Evolutionary conservation across 2,329 filamentous ascomycete genomes (phyloP).

Genomic region (Epichloe sylvatica): DNA sequence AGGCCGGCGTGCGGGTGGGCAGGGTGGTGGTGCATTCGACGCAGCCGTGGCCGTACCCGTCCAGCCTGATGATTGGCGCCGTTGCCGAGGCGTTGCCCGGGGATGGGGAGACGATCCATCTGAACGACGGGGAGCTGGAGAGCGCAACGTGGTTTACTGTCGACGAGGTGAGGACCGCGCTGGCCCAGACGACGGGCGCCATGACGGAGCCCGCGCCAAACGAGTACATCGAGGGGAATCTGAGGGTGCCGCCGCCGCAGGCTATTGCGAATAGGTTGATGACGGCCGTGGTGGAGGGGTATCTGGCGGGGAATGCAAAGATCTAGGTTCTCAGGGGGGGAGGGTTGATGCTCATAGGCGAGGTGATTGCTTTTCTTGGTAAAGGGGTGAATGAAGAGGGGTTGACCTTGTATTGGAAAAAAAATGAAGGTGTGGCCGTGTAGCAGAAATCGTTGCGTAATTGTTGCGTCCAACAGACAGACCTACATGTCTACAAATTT

Average conservation of each 20-base stretch:
- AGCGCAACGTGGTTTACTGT: conserved; percentile 77
- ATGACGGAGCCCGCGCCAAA: conserved; percentile 50
- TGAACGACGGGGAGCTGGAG: conserved; percentile 87
- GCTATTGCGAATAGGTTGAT: conserved; percentile 90
- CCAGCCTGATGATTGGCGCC: conserved; percentile 74
- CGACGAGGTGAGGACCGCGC: conserved; percentile 64
- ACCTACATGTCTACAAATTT: conserved; percentile 21
- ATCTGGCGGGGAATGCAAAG: conserved; percentile 41
- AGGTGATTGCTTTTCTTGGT: too few relatives aligned
- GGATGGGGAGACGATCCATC: conserved; percentile 60
- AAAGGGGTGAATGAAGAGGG: too few relatives aligned
- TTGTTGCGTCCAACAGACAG: too few relatives aligned
- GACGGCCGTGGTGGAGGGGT: conserved; percentile 63
- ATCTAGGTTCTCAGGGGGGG: conserved; percentile 22
- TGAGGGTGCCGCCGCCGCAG: conserved; percentile 71
- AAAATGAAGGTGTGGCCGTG: too few relatives aligned
- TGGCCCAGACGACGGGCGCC: conserved; percentile 49
- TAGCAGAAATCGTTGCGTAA: too few relatives aligned
- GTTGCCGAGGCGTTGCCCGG: conserved; percentile 68
- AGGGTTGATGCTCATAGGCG: too few relatives aligned
- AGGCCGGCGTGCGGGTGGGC: conserved; percentile 62
- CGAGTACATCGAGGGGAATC: conserved; percentile 55
- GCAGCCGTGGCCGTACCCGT: conserved; percentile 79
- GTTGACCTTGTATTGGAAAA: too few relatives aligned
- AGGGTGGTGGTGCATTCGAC: conserved; percentile 70